These are phyloP conservation scores for Cladosporium sp. DNA, from an alignment of 2,329 filamentous ascomycete genomes.

Conservation along the genomic window DNA sequence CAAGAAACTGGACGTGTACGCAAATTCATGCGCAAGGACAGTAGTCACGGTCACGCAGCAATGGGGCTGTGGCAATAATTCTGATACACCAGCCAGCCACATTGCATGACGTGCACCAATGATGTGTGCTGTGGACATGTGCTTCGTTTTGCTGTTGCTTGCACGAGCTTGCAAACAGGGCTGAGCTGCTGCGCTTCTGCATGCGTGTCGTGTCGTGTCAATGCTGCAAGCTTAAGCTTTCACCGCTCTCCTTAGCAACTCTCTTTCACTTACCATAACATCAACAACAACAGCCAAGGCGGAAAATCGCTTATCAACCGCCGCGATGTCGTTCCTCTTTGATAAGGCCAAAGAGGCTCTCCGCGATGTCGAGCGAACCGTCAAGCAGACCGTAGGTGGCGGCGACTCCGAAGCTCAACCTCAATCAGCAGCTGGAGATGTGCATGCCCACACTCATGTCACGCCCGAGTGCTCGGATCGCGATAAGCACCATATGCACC, in stretches of 20 bases:
- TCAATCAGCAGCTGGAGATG: constrained; percentile 24
- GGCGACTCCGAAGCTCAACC: constrained; percentile 43
- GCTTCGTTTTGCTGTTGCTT: background rate
- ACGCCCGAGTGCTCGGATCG: constrained; percentile 39
- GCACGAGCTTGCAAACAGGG: constrained; percentile 7
- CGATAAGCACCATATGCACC: constrained; percentile 49
- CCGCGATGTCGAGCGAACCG: constrained; percentile 51
- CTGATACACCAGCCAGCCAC: background rate
- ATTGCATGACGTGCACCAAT: constrained; percentile 15
- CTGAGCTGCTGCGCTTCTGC: background rate
- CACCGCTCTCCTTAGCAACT: background rate
- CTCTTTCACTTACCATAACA: background rate
- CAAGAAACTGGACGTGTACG: too few relatives aligned
- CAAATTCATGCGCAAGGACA: too few relatives aligned
- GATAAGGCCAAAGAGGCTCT: constrained; percentile 57
- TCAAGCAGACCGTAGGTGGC: constrained; percentile 45
- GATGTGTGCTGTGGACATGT: background rate
- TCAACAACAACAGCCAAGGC: background rate
- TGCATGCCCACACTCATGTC: constrained; percentile 50
- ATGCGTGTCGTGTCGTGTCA: background rate
- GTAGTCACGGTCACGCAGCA: background rate
- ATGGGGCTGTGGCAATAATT: background rate
- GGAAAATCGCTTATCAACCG: background rate
- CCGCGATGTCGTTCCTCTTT: constrained; percentile 43
- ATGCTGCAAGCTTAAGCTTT: constrained; percentile 3